Base-by-base conservation (phyloP, 176 grass and related monocot species). In the Phyllostachys edulis region DNA sequence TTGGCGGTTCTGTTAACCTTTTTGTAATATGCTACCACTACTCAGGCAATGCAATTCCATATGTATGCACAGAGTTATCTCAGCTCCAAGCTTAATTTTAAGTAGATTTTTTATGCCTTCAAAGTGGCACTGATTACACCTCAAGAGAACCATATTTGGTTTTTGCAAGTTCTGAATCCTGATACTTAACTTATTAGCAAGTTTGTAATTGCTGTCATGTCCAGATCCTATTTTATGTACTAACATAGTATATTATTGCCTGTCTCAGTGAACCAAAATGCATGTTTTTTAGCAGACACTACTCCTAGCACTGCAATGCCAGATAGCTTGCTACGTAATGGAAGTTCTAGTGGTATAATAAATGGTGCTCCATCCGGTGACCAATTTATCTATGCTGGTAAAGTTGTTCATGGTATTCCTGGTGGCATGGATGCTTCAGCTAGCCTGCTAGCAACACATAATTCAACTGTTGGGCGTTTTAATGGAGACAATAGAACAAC, bases 311-410 rank as follows among this genome's bases (percentile, higher is more conserved):
- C 85, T 77, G 71, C 83, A 78, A 88, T 89, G 82, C 80, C 82
- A 59, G 93, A 99, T 81, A 80, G 47, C 84, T 86, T 96, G 90
- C 50, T 94, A 74, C 70, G 4, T n/a, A 96, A 94, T 86, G 93
- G 95, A 81, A 77, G 70, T 66, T 92, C 91, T 78, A 49, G 84
- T 78, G 73, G 68, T 69, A 59, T 96, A 42, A 60, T 96, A 78
- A 96, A 99, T 88, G 86, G 86, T 15, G 71, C 77, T 63, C 11
- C 80, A 65, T 87, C 91, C 60, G 67, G 71, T 81, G 85, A 89
- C 44, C 91, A 82, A 73, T 91, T 88, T 52, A 89, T 96, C 56
- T 91, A 93, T 82, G 62, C 72, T 45, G 79, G 83, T 66, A 93
- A 91, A 91, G 90, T 91, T 87, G 50, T 87, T 56, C 85, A 88